phyloP scores from a whole-genome alignment of 2,329 filamentous ascomycete species.

The Microsporum ferrugineum region DNA sequence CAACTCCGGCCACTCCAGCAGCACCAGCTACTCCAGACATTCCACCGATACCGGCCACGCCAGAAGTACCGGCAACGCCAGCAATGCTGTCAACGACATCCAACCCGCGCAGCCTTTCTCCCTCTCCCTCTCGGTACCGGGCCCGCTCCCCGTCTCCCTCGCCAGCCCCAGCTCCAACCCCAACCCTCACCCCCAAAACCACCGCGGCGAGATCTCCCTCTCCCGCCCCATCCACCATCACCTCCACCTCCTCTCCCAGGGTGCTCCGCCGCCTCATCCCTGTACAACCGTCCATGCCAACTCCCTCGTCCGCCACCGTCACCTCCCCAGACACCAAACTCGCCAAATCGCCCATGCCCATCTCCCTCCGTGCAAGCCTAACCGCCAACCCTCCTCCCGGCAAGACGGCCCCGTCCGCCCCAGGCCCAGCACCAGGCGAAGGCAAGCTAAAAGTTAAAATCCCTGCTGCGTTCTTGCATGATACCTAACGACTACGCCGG shows the following conservation, averaged over 20 bases:
- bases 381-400: not conserved
- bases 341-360: not conserved
- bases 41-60: too few species aligned
- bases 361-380: not conserved
- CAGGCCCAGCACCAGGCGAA: not conserved
- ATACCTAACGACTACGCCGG: not conserved
- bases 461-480: constrained; percentile 1
- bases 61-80: not conserved
- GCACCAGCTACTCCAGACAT: too few species aligned
- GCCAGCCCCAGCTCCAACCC: not conserved
- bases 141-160: not conserved
- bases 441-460: not conserved
- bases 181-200: not conserved
- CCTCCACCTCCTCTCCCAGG: not conserved
- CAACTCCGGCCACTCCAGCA: too few species aligned
- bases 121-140: not conserved
- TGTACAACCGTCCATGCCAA: not conserved
- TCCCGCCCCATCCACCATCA: not conserved
- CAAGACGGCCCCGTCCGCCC: not conserved
- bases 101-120: not conserved
- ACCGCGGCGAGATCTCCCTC: not conserved
- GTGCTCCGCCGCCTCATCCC: not conserved
- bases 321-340: not conserved
- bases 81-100: not conserved
- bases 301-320: not conserved